Base-by-base conservation (phyloP, 2,329 filamentous ascomycete species). In the Trichoderma gracile region DNA sequence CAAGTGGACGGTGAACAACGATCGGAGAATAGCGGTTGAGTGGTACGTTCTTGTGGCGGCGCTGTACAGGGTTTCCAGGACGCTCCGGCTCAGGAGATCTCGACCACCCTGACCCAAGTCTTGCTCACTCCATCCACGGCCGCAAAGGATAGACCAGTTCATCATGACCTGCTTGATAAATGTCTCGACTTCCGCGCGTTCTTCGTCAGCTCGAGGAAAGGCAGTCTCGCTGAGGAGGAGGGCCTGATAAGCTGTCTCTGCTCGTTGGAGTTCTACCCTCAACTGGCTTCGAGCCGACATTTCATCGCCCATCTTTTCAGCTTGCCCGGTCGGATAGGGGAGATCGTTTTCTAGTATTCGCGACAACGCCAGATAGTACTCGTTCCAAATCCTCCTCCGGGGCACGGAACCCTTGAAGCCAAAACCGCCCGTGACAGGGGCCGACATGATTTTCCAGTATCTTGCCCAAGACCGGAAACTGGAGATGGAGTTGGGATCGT, bases 11-110 rank as follows among this genome's bases (percentile, higher is more conserved):
- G 87, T 89, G 73, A 98, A 98, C 0, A 99, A 82, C 71, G 93
- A 86, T 65, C 94, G 85, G 33, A 99, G 80, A 67, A 98, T 91
- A 10, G 92, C 81, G 1, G 94, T 96, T 1, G 95, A 99, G 77
- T 99, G 95, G 73, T 95, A 99, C 0, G 93, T 97, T 76, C 95
- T 97, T 10, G 90, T 92, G 8, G 94, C 92, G 23, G 93, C 92
- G 45, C 90, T 89, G 76, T 98, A 99, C 7, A 99, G 82, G 30
- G 93, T 91, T 75, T 95, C 93, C 46, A 99, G 84, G 38, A 96
- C 87, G 57, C 88, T 88, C 61, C 89, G 87, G 67, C 90, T 90
- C 19, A 94, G 80, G 23, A 84, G 86, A 72, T 89, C 87, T 70
- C 92, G 90, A 9, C 93, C 93, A 6, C 91, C 92, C 71, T 89